Percentiles rank a stretch among this genome's conserved stretches.
Conservation (phyloP, 768 basidiomycete genomes). For the Psilocybe azurescens region DNA sequence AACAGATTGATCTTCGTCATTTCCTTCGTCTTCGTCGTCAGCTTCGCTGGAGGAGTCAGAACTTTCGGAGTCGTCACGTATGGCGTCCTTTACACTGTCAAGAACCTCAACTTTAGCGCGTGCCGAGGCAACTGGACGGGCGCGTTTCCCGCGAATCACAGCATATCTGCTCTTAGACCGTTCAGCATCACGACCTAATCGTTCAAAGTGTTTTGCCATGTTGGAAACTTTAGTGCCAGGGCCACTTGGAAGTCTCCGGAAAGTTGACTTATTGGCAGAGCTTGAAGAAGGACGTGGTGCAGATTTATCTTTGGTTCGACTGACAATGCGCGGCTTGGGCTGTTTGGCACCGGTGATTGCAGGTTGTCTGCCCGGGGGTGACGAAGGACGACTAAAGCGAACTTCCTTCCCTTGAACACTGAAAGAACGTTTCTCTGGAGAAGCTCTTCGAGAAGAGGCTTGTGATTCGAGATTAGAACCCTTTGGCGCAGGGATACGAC, state of each 20-base stretch:
- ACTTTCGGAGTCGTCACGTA: constrained; percentile 69
- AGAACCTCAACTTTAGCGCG: constrained; percentile 88
- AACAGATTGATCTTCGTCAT: constrained; percentile 44
- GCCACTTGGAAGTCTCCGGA: constrained; percentile 56
- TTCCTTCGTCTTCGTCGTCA: constrained; percentile 58
- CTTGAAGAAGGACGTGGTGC: constrained; percentile 49
- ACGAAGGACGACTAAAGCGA: constrained; percentile 49
- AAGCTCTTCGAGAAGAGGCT: constrained; percentile 65
- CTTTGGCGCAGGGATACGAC: constrained; percentile 61
- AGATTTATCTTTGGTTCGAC: constrained; percentile 45
- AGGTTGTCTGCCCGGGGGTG: constrained; percentile 43
- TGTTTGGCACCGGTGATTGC: constrained; percentile 36
- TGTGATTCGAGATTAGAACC: constrained; percentile 58
- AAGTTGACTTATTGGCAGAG: constrained; percentile 51
- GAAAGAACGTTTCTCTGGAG: constrained; percentile 70
- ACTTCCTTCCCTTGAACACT: constrained; percentile 45
- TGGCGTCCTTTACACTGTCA: constrained; percentile 89
- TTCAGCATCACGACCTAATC: constrained; percentile 76
- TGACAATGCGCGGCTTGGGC: constrained; percentile 41
- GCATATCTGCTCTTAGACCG: constrained; percentile 79
- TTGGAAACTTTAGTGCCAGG: constrained; percentile 79
- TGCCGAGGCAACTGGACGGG: constrained; percentile 89
- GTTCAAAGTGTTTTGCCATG: constrained; percentile 91
- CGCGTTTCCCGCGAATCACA: constrained; percentile 85
- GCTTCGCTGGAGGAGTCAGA: constrained; percentile 68